Evolutionary conservation across 192 early-diverging fungal species (phyloP), one percentile per base, ranked within the genome.

Genomic region (Coemansia sp.): DNA sequence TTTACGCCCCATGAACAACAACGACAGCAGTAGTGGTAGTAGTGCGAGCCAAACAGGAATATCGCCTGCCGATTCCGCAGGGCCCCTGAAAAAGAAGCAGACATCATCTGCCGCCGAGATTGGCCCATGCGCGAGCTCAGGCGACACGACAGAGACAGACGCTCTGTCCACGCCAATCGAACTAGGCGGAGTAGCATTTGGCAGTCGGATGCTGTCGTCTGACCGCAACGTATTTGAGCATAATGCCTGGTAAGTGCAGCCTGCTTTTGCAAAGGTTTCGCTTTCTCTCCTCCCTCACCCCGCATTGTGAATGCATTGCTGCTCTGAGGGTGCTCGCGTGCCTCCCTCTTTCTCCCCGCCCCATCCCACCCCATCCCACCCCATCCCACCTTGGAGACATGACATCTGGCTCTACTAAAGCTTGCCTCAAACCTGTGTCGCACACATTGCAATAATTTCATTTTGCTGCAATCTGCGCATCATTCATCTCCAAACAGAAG

Each of bases 201-300:
- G 96, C 24, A 88, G 89, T 34, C 87, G 96, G 13, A 73, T 89
- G 49, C 83, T 99, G 63, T 85, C 79, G 27, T 85, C 92, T 69
- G 89, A 92, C 43, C 86, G 89, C 41, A 79, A 89, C 49, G 95
- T 98, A 5, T 98, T 92, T 72, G 87, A 89, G 41, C 90, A 94
- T 73, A 99, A 98, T 76, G 97, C 97, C 27, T 99, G 97, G 95
- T 93, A 89, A 40, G 70, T 72, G 46, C 62, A 63, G 22, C 46
- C 36, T 39, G 67, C 61, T 49, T 36, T 68, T 68, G 57, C 47
- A 49, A 49, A 49, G 47, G n/a, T 20, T 16, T 16, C 13, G 34
- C 34, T 46, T 46, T 18, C 41, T n/a, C 41, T 44, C 43, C 43
- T n/a, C 3, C 43, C 44, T 7, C 34, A 1, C 40, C 49, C 39